Evolutionary conservation across 169 alveolate species (phyloP).

Genomic region (Plasmodium blacklocki): DNA sequence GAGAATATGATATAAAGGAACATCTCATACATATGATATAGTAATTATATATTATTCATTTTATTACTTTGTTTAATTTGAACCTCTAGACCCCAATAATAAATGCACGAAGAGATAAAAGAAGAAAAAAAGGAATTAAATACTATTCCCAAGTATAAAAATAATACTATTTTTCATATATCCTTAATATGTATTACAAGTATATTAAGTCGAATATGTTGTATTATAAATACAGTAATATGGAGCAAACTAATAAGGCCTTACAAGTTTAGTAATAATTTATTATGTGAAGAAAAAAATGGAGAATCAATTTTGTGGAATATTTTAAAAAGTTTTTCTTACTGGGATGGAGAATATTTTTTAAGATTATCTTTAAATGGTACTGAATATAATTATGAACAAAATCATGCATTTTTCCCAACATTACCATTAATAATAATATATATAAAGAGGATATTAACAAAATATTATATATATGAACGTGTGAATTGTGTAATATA

Average conservation of each 20-base stretch:
- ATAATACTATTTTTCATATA: background rate
- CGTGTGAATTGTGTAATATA: conserved; percentile 9
- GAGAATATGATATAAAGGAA: too few relatives aligned
- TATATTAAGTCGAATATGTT: conserved; percentile 9
- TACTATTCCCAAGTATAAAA: background rate
- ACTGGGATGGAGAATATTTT: conserved; percentile 85
- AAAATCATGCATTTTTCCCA: conserved; percentile 85
- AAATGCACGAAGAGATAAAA: background rate
- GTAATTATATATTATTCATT: too few relatives aligned
- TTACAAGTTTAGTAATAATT: conserved; percentile 55
- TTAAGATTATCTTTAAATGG: conserved; percentile 79
- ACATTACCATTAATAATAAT: conserved; percentile 78
- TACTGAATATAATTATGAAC: conserved; percentile 80
- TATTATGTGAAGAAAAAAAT: conserved; percentile 23
- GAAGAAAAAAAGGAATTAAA: background rate
- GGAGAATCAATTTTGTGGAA: conserved; percentile 22
- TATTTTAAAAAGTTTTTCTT: conserved; percentile 32
- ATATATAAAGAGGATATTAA: conserved; percentile 18
- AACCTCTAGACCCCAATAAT: too few relatives aligned
- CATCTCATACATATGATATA: too few relatives aligned
- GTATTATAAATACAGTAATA: conserved; percentile 40
- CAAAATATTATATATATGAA: background rate
- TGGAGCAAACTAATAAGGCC: conserved; percentile 38
- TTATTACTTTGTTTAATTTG: too few relatives aligned
- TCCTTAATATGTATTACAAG: conserved; percentile 1